Percentiles rank a stretch among this genome's conserved stretches.
These are phyloP conservation scores for Colletotrichum noveboracense DNA, from an alignment of 2,329 filamentous ascomycete species.

Conservation along the genomic window DNA sequence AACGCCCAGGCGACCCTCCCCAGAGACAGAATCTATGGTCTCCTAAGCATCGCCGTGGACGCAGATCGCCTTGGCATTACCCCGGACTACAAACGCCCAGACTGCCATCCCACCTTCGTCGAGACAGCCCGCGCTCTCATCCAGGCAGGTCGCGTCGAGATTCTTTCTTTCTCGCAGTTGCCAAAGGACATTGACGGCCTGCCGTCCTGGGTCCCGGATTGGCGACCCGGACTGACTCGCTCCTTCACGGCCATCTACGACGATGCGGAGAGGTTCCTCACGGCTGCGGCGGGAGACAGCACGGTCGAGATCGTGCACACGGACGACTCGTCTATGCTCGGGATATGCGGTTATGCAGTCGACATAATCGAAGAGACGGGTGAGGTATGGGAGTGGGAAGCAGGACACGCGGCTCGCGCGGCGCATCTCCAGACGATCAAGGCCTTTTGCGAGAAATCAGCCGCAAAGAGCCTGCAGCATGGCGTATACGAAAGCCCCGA, in stretches of 20 bases:
- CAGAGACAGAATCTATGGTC: conserved; percentile 27
- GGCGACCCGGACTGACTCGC: conserved; percentile 25
- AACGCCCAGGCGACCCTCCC: conserved; percentile 20
- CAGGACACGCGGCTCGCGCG: neutral
- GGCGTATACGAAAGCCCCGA: neutral
- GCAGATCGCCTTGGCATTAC: neutral
- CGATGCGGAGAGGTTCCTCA: neutral
- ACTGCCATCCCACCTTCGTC: neutral
- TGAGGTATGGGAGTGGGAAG: conserved; percentile 2
- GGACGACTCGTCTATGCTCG: neutral
- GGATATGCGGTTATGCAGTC: conserved; percentile 8
- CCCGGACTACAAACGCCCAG: neutral
- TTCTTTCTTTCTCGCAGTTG: conserved; percentile 9
- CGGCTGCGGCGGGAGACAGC: neutral
- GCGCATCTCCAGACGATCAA: neutral
- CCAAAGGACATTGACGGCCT: conserved; percentile 22
- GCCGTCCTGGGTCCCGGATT: conserved; percentile 44
- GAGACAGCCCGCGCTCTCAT: conserved; percentile 5
- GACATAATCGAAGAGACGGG: conserved; percentile 12
- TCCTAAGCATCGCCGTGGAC: conserved; percentile 25
- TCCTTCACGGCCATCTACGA: conserved; percentile 1
- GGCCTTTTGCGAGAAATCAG: neutral
- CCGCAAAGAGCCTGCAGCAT: neutral
- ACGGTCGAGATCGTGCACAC: neutral
- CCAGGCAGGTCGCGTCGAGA: neutral